These are phyloP conservation scores for Rhizoctonia solani DNA, from an alignment of 1,284 basidiomycete species.

Conservation along the genomic window DNA sequence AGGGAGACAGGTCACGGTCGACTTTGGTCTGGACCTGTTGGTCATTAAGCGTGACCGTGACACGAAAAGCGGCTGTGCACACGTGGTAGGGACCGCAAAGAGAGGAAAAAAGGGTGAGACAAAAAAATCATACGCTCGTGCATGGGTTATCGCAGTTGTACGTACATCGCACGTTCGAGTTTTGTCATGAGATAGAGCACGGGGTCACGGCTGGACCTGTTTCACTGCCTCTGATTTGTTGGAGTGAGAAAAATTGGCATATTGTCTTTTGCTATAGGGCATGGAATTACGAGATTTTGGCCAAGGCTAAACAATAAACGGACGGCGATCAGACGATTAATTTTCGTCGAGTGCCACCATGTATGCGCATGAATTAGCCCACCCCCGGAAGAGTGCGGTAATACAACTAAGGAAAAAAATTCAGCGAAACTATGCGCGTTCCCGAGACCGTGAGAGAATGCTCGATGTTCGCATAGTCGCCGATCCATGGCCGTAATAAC, in stretches of 20 bases:
- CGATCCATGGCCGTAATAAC: too few species aligned
- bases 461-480: too few species aligned
- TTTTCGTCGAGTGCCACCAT: conserved; percentile 17
- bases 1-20: background rate
- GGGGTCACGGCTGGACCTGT: too few species aligned
- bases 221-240: too few species aligned
- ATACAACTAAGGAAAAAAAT: background rate
- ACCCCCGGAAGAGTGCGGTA: background rate
- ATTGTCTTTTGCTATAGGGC: background rate
- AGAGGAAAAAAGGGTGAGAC: background rate
- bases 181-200: background rate
- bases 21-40: conserved; percentile 9
- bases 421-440: too few species aligned
- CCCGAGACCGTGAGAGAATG: too few species aligned
- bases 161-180: conserved; percentile 31
- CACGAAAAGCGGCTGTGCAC: conserved; percentile 7
- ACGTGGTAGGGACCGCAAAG: conserved; percentile 11
- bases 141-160: conserved; percentile 18
- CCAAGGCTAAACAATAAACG: conserved; percentile 20
- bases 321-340: conserved; percentile 23
- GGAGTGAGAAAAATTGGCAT: background rate
- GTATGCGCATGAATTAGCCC: background rate
- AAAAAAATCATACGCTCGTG: too few species aligned
- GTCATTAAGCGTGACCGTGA: conserved; percentile 20
- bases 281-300: conserved; percentile 1